phyloP scores from a whole-genome alignment of 2,329 filamentous ascomycete genomes.

The Cryphonectria carpinicola region DNA sequence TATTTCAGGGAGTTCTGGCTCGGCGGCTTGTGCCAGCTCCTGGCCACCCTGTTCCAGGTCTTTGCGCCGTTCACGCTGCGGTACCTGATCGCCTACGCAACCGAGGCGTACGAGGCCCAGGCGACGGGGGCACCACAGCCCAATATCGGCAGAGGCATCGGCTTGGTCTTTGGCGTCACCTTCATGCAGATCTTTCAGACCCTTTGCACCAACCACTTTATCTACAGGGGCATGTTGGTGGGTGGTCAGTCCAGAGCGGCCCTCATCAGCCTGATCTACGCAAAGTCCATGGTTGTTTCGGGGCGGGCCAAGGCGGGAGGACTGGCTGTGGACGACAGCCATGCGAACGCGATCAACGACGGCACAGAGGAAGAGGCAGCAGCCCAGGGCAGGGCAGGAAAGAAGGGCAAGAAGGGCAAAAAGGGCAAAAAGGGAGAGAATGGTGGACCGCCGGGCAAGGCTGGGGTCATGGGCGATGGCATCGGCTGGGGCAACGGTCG shows the following conservation, averaged over 20 bases:
- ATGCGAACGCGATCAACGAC: constrained; percentile 43
- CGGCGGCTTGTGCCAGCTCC: constrained; percentile 76
- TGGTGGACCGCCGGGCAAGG: constrained; percentile 40
- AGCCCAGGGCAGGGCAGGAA: constrained; percentile 33
- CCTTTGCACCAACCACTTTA: constrained; percentile 83
- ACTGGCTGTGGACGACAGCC: constrained; percentile 32
- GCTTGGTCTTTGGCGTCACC: constrained; percentile 82
- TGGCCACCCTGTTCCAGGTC: constrained; percentile 76
- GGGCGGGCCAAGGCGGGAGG: constrained; percentile 86
- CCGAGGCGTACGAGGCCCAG: constrained; percentile 74
- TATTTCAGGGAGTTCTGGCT: constrained; percentile 85
- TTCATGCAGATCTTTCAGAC: constrained; percentile 84
- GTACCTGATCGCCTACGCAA: constrained; percentile 84
- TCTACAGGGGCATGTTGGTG: constrained; percentile 90
- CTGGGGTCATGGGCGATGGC: constrained; percentile 67
- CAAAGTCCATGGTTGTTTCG: constrained; percentile 89
- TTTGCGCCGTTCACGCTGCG: constrained; percentile 83
- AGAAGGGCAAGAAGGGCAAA: constrained; percentile 43
- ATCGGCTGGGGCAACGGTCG: constrained; percentile 90
- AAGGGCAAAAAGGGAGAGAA: constrained; percentile 41
- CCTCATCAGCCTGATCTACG: constrained; percentile 84
- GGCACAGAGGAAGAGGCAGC: constrained; percentile 48
- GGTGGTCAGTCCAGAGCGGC: constrained; percentile 83
- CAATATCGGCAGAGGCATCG: constrained; percentile 74
- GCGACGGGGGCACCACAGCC: constrained; percentile 58